A percentile compares a stretch with the other conserved stretches of the same genome.
These are phyloP conservation scores for Leptosphaerulina australis DNA, from an alignment of 2,329 filamentous ascomycete species.

Conservation along the genomic window DNA sequence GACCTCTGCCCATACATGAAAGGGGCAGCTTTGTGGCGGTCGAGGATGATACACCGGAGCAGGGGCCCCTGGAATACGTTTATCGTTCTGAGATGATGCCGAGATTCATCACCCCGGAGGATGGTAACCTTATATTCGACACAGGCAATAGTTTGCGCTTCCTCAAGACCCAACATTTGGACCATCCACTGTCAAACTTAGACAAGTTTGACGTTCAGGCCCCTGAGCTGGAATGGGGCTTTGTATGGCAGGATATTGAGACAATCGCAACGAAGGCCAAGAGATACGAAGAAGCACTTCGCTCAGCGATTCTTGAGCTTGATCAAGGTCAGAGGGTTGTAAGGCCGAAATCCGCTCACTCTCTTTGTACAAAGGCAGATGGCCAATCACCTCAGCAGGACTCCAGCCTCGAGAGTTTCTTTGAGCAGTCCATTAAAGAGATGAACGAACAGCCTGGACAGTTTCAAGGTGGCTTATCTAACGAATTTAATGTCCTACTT, in stretches of 20 bases:
- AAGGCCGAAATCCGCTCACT: background rate
- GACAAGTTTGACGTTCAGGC: slow-evolving; percentile 58
- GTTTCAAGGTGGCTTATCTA: slow-evolving; percentile 22
- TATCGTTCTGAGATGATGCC: slow-evolving; percentile 72
- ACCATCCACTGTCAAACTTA: slow-evolving; percentile 69
- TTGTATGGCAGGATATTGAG: slow-evolving; percentile 73
- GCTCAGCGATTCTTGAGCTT: slow-evolving; percentile 38
- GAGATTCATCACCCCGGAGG: slow-evolving; percentile 71
- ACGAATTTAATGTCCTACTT: slow-evolving; percentile 38
- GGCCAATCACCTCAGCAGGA: background rate
- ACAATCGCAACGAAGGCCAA: slow-evolving; percentile 66
- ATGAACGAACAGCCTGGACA: slow-evolving; percentile 36
- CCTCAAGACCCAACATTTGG: slow-evolving; percentile 70
- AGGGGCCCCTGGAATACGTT: slow-evolving; percentile 59
- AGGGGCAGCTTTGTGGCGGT: slow-evolving; percentile 39
- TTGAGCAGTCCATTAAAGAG: slow-evolving; percentile 34
- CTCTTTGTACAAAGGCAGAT: background rate
- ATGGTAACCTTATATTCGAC: slow-evolving; percentile 76
- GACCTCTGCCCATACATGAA: slow-evolving; percentile 33
- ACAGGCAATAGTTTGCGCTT: slow-evolving; percentile 77
- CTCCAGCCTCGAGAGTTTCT: slow-evolving; percentile 27
- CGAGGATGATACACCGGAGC: slow-evolving; percentile 33
- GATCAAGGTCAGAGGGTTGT: slow-evolving; percentile 11
- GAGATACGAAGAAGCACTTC: slow-evolving; percentile 55
- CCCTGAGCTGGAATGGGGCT: slow-evolving; percentile 70